Base-by-base conservation (phyloP, 768 basidiomycete species). In the Holtermanniella nyarrowii region DNA sequence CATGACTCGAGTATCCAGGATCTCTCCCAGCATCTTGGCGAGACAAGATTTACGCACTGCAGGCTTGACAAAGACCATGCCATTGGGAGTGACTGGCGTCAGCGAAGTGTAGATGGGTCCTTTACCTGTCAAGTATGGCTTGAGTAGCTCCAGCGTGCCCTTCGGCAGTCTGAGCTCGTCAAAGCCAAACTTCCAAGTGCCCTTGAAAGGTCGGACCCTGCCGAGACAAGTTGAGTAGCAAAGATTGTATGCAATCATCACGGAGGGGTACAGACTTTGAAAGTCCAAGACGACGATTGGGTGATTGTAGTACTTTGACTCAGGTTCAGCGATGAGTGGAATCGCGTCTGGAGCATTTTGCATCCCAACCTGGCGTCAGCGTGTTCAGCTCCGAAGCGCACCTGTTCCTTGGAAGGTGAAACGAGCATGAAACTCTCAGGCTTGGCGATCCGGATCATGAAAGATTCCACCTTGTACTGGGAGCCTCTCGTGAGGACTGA, bases 191-290 rank as follows among this genome's bases (percentile, higher is more conserved):
- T 93, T 93, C 68, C 85, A 82, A 23, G 78, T 78, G 7, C 85
- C 90, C 67, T 88, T 83, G 72, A 91, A 93, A n/a, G 82, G 77
- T n/a, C 77, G 76, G 37, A 88, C 76, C 12, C 91, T 81, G 10
- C 95, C 95, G 25, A 99, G 77, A 69, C 91, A 97, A 1, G 95
- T 99, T 23, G 91, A 96, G 47, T 68, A 73, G 45, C 74, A 75
- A 69, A 89, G 89, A 69, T 97, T 97, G 74, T 99, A 91, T 4
- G 90, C 93, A 60, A 97, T 93, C 93, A 97, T 97, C 54, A 96
- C 76, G 0, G 90, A 95, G 0, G 95, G 95, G 68, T 99, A 99
- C 22, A 99, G 77, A 1, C 86, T 89, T 62, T 95, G 88, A 68
- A 97, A 99, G 69, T 99, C 95, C 50, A 99, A 76, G 0, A 99